These are phyloP conservation scores for Aspergillus nidulans DNA, from an alignment of 495 filamentous ascomycete species.

Conservation along the genomic window DNA sequence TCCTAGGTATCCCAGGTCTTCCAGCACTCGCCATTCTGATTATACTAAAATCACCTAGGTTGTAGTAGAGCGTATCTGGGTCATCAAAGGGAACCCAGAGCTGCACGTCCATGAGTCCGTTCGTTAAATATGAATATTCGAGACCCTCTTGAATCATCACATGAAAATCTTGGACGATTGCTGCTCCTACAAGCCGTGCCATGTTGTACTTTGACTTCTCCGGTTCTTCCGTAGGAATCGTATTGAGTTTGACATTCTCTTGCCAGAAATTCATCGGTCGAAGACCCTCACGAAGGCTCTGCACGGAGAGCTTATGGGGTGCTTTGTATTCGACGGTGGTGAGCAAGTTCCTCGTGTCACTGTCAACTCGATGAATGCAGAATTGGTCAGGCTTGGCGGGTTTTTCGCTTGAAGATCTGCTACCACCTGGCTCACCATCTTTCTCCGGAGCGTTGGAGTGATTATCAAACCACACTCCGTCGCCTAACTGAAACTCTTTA, in stretches of 20 bases:
- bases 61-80: slow-evolving; percentile 34
- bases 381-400: slow-evolving; percentile 19
- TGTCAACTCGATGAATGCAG: slow-evolving; percentile 14
- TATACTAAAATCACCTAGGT: slow-evolving; percentile 29
- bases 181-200: slow-evolving; percentile 18
- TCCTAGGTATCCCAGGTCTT: slow-evolving; percentile 7
- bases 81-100: slow-evolving; percentile 30
- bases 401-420: slow-evolving; percentile 2
- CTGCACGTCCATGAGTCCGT: slow-evolving; percentile 25
- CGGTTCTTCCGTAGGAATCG: slow-evolving; percentile 13
- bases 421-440: background rate
- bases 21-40: slow-evolving; percentile 18
- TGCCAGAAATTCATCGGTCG: slow-evolving; percentile 1
- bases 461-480: slow-evolving; percentile 24
- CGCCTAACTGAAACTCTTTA: slow-evolving; percentile 23
- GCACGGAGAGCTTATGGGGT: background rate
- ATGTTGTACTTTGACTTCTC: slow-evolving; percentile 25
- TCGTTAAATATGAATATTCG: slow-evolving; percentile 30
- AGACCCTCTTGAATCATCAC: slow-evolving; percentile 29
- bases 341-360: background rate
- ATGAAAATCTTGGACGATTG: slow-evolving; percentile 26
- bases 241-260: slow-evolving; percentile 15
- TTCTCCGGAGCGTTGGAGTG: slow-evolving; percentile 20
- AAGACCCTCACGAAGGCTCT: background rate
- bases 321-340: background rate